Evolutionary conservation across 2,329 filamentous ascomycete species (phyloP).

Genomic region (Colletotrichum kahawae): DNA sequence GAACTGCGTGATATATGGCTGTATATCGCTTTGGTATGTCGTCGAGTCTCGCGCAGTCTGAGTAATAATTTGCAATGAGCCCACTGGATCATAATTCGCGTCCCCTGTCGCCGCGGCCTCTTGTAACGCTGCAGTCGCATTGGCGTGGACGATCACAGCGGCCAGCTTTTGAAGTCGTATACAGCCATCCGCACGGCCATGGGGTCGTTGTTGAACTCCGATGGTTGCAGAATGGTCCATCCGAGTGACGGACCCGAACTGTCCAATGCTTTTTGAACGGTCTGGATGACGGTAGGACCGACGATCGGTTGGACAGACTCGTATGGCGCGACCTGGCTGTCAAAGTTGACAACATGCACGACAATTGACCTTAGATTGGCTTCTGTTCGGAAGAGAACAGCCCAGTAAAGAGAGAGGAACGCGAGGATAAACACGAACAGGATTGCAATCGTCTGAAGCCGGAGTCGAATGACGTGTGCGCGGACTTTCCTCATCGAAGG

Average conservation of each 20-base stretch:
- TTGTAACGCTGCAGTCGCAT: slow-evolving; percentile 63
- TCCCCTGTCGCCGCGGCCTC: slow-evolving; percentile 60
- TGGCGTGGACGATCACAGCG: slow-evolving; percentile 66
- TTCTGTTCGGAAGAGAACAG: slow-evolving; percentile 55
- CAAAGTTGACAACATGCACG: slow-evolving; percentile 68
- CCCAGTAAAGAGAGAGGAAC: slow-evolving; percentile 68
- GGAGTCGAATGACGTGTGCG: slow-evolving; percentile 28
- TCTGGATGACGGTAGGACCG: slow-evolving; percentile 56
- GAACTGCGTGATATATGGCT: slow-evolving; percentile 54
- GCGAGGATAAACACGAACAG: slow-evolving; percentile 60
- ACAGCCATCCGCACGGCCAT: slow-evolving; percentile 61
- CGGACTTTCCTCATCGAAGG: slow-evolving; percentile 33
- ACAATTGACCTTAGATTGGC: slow-evolving; percentile 51
- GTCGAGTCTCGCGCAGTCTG: slow-evolving; percentile 61
- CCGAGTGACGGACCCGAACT: slow-evolving; percentile 49
- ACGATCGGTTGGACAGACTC: slow-evolving; percentile 54
- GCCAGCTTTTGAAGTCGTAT: slow-evolving; percentile 65
- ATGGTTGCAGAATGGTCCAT: slow-evolving; percentile 51
- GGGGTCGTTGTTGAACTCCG: slow-evolving; percentile 60
- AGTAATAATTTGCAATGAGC: slow-evolving; percentile 61
- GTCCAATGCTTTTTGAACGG: slow-evolving; percentile 47
- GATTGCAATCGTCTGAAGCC: slow-evolving; percentile 35
- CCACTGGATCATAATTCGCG: slow-evolving; percentile 62
- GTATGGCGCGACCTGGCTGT: slow-evolving; percentile 59
- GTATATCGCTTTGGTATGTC: slow-evolving; percentile 57